A percentile compares a stretch with the other conserved stretches of the same genome.
phyloP scores from a whole-genome alignment of 176 grass and related monocot species.

The Sorghum bicolor region Sorghum_bicolor_NCBIv3 NC_012870.2:19942001-19942500 shows the following conservation, averaged over 20 bases:
- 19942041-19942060: constrained; percentile 44
- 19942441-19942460: background rate
- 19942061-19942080: constrained; percentile 34
- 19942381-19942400: constrained; percentile 4
- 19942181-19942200: constrained; percentile 14
- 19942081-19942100: constrained; percentile 42
- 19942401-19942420: background rate
- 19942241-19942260: background rate
- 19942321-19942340: background rate
- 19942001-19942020: background rate
- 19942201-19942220: no score
- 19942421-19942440: constrained; percentile 2
- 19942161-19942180: constrained; percentile 55
- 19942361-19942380: background rate
- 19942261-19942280: background rate
- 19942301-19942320: background rate
- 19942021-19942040: background rate
- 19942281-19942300: background rate
- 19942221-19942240: no score
- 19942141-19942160: constrained; percentile 63
- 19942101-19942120: constrained; percentile 44
- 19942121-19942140: constrained; percentile 43
- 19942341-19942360: background rate
- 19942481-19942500: background rate
- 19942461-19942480: background rate